Base-by-base conservation (phyloP, 116 monocot genomes). In the Dioscorea cayenensis region DNA sequence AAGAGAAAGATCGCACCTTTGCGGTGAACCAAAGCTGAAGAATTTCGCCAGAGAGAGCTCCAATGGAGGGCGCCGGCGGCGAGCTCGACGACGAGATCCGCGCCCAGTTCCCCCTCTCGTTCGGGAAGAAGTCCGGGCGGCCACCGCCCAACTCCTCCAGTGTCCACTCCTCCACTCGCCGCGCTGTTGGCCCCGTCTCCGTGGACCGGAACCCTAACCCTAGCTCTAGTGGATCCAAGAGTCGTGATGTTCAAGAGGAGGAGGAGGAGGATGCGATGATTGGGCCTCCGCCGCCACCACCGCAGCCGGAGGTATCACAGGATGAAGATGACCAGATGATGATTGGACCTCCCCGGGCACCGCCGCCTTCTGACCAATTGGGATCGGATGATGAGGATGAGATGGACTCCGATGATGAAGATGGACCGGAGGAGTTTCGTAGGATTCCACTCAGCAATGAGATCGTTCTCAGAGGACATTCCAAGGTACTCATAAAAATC, bases 381-480 rank as follows among this genome's bases (percentile, higher is more conserved):
- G 82, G 77, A 49, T 73, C 70, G 9, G 81, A 81, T 25, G 83
- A 71, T 63, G 84, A 68, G 6, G 78, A 71, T 19, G 81, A 74
- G 8, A 64, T 70, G 12, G 86, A 79, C 4, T 68, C 68, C 0
- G 78, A 68, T 9, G 59, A 71, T 55, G 79, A 66, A 29, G 78
- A 69, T 23, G 66, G n/a, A 60, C 65, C 28, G 36, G 83, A 84
- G 14, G 85, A 86, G 70, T 75, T 28, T 14, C 66, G 66, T 77
- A 19, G 68, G 65, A 86, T 93, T 68, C 97, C 97, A 48, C 63
- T 89, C 64, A 90, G 84, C 60, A 97, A 97, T 49, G 97, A 97
- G 76, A 86, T 97, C 17, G 90, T 89, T 23, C 88, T 97, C 49
- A 81, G 71, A 71, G 97, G 97, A 35, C 97, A 97, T 72, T 74